These are phyloP conservation scores for Fusarium sp. DNA, from an alignment of 2,329 filamentous ascomycete species.

Conservation along the genomic window DNA sequence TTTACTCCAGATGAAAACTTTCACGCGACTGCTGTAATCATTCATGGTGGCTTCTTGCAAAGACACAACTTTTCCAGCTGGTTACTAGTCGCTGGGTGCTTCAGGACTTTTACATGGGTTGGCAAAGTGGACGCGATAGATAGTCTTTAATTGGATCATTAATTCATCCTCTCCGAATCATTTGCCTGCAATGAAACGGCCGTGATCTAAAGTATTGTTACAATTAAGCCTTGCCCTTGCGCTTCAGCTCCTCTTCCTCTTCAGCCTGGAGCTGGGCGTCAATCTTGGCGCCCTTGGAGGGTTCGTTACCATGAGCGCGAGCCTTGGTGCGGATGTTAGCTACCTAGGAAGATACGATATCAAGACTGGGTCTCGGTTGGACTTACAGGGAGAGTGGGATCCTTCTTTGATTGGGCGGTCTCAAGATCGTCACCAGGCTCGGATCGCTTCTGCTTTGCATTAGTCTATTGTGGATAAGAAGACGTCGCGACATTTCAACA, in stretches of 20 bases:
- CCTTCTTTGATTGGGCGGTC: slow-evolving; percentile 63
- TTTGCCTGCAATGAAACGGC: slow-evolving; percentile 14
- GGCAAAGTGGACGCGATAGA: not conserved
- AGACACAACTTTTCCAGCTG: not conserved
- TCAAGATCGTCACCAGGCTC: slow-evolving; percentile 62
- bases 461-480: slow-evolving; percentile 2
- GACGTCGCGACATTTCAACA: slow-evolving; percentile 27
- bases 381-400: slow-evolving; percentile 71
- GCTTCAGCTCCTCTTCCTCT: slow-evolving; percentile 73
- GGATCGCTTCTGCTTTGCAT: slow-evolving; percentile 48
- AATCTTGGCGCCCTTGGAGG: slow-evolving; percentile 77
- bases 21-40: not conserved
- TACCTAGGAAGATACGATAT: slow-evolving; percentile 1
- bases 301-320: slow-evolving; percentile 77
- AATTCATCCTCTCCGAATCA: slow-evolving; percentile 24
- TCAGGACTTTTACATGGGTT: not conserved
- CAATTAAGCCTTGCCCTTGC: slow-evolving; percentile 62
- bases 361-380: not conserved
- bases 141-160: slow-evolving; percentile 24
- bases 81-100: too few species aligned
- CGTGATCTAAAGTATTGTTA: slow-evolving; percentile 17
- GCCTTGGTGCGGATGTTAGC: slow-evolving; percentile 60
- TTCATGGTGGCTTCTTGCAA: not conserved
- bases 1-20: too few species aligned
- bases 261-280: slow-evolving; percentile 77